Percentiles rank a stretch among this genome's conserved stretches.
Conservation (phyloP, 2,329 filamentous ascomycete species). For the Beauveria caledonica region DNA sequence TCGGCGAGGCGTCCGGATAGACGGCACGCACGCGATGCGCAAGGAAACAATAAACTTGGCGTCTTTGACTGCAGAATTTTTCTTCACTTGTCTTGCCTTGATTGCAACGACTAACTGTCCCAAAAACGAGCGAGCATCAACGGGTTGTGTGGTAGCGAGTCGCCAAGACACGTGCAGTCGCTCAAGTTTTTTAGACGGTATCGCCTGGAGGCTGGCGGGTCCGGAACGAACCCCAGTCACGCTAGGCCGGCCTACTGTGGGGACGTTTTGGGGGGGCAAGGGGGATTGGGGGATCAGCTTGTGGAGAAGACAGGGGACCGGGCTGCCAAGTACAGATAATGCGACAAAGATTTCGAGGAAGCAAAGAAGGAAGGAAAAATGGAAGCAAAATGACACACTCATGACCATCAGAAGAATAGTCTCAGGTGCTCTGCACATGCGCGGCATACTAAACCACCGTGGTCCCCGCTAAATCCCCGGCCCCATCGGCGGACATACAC, state of each 20-base stretch:
- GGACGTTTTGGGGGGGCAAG: not conserved
- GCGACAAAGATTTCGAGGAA: not conserved
- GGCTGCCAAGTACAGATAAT: not conserved
- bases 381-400: not conserved
- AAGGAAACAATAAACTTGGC: slow-evolving; percentile 2
- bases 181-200: not conserved
- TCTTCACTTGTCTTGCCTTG: not conserved
- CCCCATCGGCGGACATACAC: not conserved
- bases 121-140: not conserved
- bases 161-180: not conserved
- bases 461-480: not conserved
- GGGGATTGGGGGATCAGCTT: not conserved
- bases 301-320: not conserved
- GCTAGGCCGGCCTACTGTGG: not conserved
- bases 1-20: slow-evolving; percentile 1
- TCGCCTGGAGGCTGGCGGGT: not conserved
- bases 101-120: not conserved
- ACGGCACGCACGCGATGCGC: not conserved
- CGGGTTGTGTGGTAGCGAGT: not conserved
- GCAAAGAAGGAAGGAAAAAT: not conserved
- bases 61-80: not conserved
- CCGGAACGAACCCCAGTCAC: not conserved
- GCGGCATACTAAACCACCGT: not conserved
- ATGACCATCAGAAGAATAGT: too few species aligned
- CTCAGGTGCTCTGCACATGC: not conserved